Percentiles rank a stretch among this genome's conserved stretches.
These are phyloP conservation scores for Gossypium rotundifolium DNA, from an alignment of 345 rosid species.

Conservation along the genomic window DNA sequence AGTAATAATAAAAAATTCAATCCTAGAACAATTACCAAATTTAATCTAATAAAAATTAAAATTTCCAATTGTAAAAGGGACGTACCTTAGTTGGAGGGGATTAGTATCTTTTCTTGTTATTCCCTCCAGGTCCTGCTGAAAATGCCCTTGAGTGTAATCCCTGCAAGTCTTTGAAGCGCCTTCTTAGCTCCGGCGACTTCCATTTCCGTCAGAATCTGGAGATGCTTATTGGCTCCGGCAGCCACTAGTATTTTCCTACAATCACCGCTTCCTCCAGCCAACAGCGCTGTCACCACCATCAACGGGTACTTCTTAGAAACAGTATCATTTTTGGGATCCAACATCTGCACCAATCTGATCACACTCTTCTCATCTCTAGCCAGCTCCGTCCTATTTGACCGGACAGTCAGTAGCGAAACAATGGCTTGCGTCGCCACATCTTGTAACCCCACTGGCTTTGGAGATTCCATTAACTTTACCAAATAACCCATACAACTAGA, in stretches of 20 bases:
- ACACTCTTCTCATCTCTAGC: slow-evolving; percentile 63
- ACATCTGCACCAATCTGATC: slow-evolving; percentile 60
- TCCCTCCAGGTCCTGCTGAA: slow-evolving; percentile 68
- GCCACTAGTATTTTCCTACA: slow-evolving; percentile 47
- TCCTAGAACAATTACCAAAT: no score
- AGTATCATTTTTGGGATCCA: slow-evolving; percentile 55
- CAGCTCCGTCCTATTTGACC: slow-evolving; percentile 59
- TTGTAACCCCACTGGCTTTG: slow-evolving; percentile 71
- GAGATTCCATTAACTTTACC: slow-evolving; percentile 55
- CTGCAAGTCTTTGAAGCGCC: slow-evolving; percentile 56
- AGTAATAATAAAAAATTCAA: no score
- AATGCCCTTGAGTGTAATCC: slow-evolving; percentile 50
- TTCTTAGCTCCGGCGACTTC: slow-evolving; percentile 63
- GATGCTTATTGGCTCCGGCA: slow-evolving; percentile 52
- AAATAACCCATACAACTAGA: slow-evolving; percentile 48
- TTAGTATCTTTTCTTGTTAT: slow-evolving; percentile 28
- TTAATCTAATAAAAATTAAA: neutral
- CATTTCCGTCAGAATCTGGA: slow-evolving; percentile 52
- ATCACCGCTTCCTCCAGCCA: slow-evolving; percentile 41
- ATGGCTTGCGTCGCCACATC: slow-evolving; percentile 55
- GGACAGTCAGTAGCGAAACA: slow-evolving; percentile 44
- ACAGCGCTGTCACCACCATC: slow-evolving; percentile 42
- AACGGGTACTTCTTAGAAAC: slow-evolving; percentile 56
- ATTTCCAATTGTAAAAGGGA: slow-evolving; percentile 14
- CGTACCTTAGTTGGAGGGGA: slow-evolving; percentile 40